Evolutionary conservation across 2,329 filamentous ascomycete species (phyloP).

Genomic region (Cercospora berteroae): DNA sequence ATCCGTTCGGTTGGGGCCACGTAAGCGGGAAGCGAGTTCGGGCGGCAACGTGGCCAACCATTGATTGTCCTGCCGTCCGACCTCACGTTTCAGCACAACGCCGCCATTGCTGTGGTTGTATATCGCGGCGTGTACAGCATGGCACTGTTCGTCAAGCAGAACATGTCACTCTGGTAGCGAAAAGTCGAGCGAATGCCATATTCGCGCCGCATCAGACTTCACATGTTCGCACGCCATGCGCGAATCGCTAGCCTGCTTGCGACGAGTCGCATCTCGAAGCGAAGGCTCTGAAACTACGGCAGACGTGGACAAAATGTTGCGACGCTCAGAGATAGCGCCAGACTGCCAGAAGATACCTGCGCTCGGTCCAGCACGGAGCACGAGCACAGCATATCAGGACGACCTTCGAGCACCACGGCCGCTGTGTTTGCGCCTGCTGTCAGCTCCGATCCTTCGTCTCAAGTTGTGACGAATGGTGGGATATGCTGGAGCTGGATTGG

Average conservation of each 20-base stretch:
- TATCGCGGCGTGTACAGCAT: background rate
- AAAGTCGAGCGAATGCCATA: too few species aligned
- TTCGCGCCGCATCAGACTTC: background rate
- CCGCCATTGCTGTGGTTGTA: background rate
- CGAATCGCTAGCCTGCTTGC: background rate
- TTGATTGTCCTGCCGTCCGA: background rate
- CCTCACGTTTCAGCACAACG: background rate
- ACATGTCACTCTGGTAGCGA: background rate
- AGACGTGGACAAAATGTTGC: background rate
- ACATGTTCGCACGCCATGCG: background rate
- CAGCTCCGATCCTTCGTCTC: background rate
- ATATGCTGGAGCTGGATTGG: background rate
- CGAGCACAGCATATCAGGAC: background rate
- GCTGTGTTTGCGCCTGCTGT: background rate
- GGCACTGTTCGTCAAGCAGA: background rate
- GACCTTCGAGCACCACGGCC: background rate
- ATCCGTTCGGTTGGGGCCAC: background rate
- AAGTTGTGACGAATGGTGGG: background rate
- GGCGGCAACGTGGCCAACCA: constrained; percentile 4
- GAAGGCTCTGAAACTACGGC: background rate
- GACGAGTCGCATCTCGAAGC: background rate
- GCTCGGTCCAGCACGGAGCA: background rate
- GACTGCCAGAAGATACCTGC: background rate
- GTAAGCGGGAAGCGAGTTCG: constrained; percentile 2
- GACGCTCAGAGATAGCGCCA: background rate